Conservation (phyloP, 108 stramenopile species). For the Cylindrotheca closterium region DNA sequence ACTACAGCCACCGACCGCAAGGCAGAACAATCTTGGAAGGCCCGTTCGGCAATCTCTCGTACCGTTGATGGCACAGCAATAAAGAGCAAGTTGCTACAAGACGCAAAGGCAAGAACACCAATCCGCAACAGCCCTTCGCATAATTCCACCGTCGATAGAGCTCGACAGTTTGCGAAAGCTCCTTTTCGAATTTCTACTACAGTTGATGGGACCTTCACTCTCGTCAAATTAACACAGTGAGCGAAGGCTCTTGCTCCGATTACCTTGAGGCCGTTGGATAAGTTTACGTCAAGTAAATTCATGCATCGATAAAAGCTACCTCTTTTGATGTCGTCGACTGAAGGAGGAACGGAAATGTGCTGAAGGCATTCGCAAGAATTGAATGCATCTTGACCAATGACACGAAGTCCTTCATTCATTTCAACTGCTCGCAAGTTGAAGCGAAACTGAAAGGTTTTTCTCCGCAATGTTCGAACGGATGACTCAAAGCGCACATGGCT, state of each 20-base stretch:
- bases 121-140: neutral
- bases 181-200: neutral
- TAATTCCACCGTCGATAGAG: neutral
- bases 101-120: neutral
- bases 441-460: neutral
- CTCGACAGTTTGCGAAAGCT: neutral
- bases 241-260: neutral
- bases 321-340: neutral
- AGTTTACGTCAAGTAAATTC: neutral
- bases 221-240: neutral
- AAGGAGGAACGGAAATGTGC: neutral
- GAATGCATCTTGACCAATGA: neutral
- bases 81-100: neutral
- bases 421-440: neutral
- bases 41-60: neutral
- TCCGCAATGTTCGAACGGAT: neutral
- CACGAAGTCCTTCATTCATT: neutral
- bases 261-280: neutral
- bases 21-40: neutral
- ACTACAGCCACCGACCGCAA: neutral
- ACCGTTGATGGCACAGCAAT: neutral
- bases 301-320: neutral
- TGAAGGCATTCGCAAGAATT: neutral
- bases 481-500: neutral
- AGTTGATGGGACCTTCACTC: neutral